These are phyloP conservation scores for Irpex rosettiformis DNA, from an alignment of 1,284 basidiomycete genomes.

Conservation along the genomic window DNA sequence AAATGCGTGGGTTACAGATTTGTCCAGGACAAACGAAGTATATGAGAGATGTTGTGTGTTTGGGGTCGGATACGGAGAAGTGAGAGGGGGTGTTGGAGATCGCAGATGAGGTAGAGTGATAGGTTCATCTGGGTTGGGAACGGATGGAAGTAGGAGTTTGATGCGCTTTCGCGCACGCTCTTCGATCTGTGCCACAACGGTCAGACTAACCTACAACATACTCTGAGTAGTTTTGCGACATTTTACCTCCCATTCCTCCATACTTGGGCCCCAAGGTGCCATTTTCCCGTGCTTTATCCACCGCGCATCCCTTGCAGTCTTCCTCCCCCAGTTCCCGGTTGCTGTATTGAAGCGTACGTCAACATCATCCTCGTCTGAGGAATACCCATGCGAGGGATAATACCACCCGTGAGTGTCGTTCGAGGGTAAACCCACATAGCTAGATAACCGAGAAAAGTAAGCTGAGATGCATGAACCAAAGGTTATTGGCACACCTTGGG, in stretches of 20 bases:
- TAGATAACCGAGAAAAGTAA: constrained; percentile 7
- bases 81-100: constrained; percentile 40
- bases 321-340: constrained; percentile 78
- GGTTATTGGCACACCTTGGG: constrained; percentile 20
- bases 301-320: constrained; percentile 60
- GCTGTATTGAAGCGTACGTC: constrained; percentile 42
- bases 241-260: constrained; percentile 84
- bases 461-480: not conserved
- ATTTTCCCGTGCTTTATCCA: constrained; percentile 79
- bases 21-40: constrained; percentile 81
- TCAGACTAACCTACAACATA: not conserved
- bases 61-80: constrained; percentile 67
- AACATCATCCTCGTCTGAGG: constrained; percentile 52
- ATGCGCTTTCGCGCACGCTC: constrained; percentile 77
- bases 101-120: constrained; percentile 41
- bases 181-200: constrained; percentile 52
- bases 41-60: constrained; percentile 64
- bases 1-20: constrained; percentile 76
- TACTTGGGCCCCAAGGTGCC: constrained; percentile 70
- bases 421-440: constrained; percentile 40
- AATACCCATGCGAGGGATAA: constrained; percentile 67
- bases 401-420: constrained; percentile 76
- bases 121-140: constrained; percentile 37
- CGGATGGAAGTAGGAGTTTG: constrained; percentile 52
- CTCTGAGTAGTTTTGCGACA: constrained; percentile 20